Evolutionary conservation across 2,329 filamentous ascomycete species (phyloP), one percentile per base, ranked within the genome.

Genomic region (Phialocephala sp.): DNA sequence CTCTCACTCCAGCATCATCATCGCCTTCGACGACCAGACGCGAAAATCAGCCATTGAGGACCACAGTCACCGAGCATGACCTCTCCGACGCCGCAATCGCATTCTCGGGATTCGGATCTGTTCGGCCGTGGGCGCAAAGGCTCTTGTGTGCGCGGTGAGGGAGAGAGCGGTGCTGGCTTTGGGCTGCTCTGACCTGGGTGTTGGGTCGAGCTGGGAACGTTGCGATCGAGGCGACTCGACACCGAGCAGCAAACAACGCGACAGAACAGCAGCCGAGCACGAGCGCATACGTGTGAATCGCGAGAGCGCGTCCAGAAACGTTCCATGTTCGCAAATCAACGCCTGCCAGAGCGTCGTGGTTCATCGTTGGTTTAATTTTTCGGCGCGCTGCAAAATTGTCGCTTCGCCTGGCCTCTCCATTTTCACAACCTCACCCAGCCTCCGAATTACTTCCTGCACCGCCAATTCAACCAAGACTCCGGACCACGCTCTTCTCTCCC

Each of bases 1-100:
- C 22, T 18, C 43, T 36, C 52, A 20, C 32, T 32, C 27, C 27
- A 24, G 24, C 36, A 36, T 32, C 27, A 54, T 32, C 59, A 54
- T 45, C 60, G 57, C 43, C 24, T 47, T 6, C 62, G 32, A 57
- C 15, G 52, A 45, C 24, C 32, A 22, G 11, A 35, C 24, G 8
- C 18, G 22, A 52, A 18, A 36, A 62, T 12, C 52, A 47, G 47
- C 68, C 59, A 70, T 67, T 71, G 63, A 69, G 32, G 39, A 14
- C 39, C 24, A 14, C 24, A 36, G 22, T 27, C 56, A 67, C 64
- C 69, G 71, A 70, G 66, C 67, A 73, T 73, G 68, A 63, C 61
- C 50, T 69, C 66, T 63, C 54, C 58, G 69, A 67, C 20, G 18
- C 45, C 35, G 54, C 60, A 52, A 52, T 62, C 60, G 56, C 41